Conservation (phyloP, 352 stramenopile genomes). For the Salisapilia sapeloensis region DNA sequence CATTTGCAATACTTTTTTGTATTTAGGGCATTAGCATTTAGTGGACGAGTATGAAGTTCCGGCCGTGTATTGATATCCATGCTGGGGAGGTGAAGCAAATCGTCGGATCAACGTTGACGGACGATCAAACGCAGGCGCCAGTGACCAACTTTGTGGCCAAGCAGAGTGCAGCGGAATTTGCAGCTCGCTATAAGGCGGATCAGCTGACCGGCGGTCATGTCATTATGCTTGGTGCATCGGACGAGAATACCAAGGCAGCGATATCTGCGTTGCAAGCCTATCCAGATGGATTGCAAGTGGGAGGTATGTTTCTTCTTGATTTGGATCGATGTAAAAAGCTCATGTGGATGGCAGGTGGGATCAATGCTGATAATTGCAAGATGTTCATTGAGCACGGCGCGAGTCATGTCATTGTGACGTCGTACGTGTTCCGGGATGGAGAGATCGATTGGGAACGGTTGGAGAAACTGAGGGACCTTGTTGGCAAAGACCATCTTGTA, state of each 20-base stretch:
- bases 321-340: background rate
- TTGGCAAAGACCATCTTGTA: conserved; percentile 68
- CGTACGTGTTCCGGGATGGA: conserved; percentile 90
- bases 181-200: conserved; percentile 81
- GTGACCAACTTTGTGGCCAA: conserved; percentile 88
- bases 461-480: conserved; percentile 33
- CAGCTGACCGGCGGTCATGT: conserved; percentile 89
- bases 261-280: conserved; percentile 78
- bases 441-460: conserved; percentile 78
- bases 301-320: conserved; percentile 51
- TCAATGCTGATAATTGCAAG: conserved; percentile 87
- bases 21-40: no score
- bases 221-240: conserved; percentile 92
- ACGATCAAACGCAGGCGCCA: conserved; percentile 35
- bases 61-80: conserved; percentile 98
- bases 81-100: conserved; percentile 97
- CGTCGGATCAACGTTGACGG: conserved; percentile 92
- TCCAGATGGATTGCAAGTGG: conserved; percentile 89
- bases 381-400: conserved; percentile 91
- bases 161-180: conserved; percentile 55
- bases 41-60: conserved; percentile 98
- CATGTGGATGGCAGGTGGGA: conserved; percentile 18
- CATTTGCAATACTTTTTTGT: no score
- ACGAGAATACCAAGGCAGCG: conserved; percentile 84
- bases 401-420: conserved; percentile 98